Percentiles rank a stretch among this genome's conserved stretches.
Conservation (phyloP, 768 basidiomycete species). For the Auricularia cornea region DNA sequence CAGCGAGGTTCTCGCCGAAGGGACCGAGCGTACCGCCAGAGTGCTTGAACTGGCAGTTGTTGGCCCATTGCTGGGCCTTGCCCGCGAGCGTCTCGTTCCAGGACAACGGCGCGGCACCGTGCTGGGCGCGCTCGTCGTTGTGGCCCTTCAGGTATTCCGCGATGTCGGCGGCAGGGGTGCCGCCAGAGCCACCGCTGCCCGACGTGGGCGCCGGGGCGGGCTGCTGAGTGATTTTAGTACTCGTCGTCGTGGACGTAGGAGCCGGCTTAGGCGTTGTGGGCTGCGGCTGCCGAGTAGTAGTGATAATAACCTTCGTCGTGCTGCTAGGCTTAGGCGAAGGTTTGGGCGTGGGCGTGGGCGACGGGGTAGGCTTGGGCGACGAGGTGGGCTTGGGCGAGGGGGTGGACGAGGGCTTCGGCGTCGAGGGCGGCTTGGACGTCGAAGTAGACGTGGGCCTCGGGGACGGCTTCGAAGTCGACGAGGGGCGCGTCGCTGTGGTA, state of each 20-base stretch:
- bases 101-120: conserved; percentile 53
- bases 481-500: conserved; percentile 2
- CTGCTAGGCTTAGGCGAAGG: neutral
- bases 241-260: conserved; percentile 13
- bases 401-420: neutral
- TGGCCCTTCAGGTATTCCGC: conserved; percentile 48
- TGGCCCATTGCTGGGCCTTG: conserved; percentile 65
- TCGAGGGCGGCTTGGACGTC: neutral
- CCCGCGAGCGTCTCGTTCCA: conserved; percentile 55
- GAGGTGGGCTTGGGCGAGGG: conserved; percentile 4
- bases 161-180: conserved; percentile 37
- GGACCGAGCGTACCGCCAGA: conserved; percentile 57
- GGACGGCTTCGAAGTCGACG: conserved; percentile 7
- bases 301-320: conserved; percentile 8
- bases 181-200: conserved; percentile 8
- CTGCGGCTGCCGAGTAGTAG: neutral
- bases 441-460: conserved; percentile 5
- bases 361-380: conserved; percentile 6
- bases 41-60: conserved; percentile 59
- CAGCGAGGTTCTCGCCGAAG: conserved; percentile 68
- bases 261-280: conserved; percentile 10
- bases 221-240: conserved; percentile 10
- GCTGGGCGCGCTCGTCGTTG: conserved; percentile 52
- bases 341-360: conserved; percentile 14
- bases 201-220: conserved; percentile 10